phyloP scores from a whole-genome alignment of 2,329 filamentous ascomycete species.

The Botrytis fabae region DNA sequence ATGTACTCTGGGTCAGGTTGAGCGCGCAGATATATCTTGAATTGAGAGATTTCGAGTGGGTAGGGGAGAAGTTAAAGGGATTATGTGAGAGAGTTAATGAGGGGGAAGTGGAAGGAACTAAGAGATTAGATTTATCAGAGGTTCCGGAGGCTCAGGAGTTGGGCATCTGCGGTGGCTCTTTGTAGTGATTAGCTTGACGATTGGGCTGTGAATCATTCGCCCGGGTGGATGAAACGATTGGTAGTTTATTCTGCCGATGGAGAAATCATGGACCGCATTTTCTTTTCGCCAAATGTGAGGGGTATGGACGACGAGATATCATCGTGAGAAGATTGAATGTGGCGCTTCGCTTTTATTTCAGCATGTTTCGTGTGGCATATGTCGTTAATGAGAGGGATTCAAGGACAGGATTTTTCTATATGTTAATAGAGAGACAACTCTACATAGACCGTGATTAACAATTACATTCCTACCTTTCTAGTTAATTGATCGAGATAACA shows the following conservation, averaged over 20 bases:
- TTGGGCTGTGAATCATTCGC: background rate
- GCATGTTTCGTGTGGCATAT: background rate
- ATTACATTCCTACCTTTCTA: background rate
- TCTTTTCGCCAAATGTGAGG: too few relatives aligned
- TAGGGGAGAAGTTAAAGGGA: slow-evolving; percentile 46
- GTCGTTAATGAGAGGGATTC: background rate
- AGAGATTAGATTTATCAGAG: background rate
- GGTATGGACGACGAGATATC: background rate
- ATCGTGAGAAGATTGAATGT: background rate
- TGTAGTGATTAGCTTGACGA: background rate
- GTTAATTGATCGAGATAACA: fast-evolving
- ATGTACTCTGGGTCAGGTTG: slow-evolving; percentile 67
- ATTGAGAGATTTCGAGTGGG: slow-evolving; percentile 72
- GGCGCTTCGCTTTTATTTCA: too few relatives aligned
- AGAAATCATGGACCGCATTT: too few relatives aligned
- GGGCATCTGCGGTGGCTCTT: background rate
- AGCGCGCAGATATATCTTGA: slow-evolving; percentile 84
- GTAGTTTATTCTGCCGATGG: background rate
- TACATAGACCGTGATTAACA: background rate
- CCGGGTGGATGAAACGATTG: fast-evolving
- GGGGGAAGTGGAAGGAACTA: slow-evolving; percentile 28
- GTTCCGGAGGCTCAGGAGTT: background rate
- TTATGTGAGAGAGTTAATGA: slow-evolving; percentile 53
- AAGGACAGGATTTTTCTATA: background rate
- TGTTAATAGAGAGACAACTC: background rate